Base-by-base conservation (phyloP, 2,329 filamentous ascomycete genomes). In the Ophiocordyceps camponoti-floridani region DNA sequence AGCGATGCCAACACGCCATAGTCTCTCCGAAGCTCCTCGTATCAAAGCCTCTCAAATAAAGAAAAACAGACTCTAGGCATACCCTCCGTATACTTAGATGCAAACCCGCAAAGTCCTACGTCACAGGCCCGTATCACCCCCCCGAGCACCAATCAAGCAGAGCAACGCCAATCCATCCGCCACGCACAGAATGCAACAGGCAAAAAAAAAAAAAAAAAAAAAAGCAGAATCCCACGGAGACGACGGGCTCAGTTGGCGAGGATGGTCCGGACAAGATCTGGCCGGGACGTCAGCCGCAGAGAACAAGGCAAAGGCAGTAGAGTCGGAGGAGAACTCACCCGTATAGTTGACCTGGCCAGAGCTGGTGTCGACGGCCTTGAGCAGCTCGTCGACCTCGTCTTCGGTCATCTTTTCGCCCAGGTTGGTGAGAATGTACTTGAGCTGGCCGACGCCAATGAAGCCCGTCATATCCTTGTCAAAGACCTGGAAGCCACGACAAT, bases 381-480 rank as follows among this genome's bases (percentile, higher is more conserved):
- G 79, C 60, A 98, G 75, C 74, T 98, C 91, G 63, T 96, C 89
- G 43, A 98, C 91, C 72, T 98, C 91, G 51, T 96, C 91, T 57
- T 98, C 89, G 49, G 83, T 85, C 87, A 98, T 95, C 75, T 96
- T 96, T 80, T 98, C 91, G 57, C 91, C 91, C 56, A 98, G 68
- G 62, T 96, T 96, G 46, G 91, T 98, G 58, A 98, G 68, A 62
- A 98, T 89, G 69, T 98, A 98, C 67, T 94, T 84, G 64, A 98
- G 76, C 69, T 98, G 91, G 47, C 91, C 91, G 51, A 96, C 89
- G 46, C 89, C 91, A 61, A 98, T 96, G 65, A 88, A 95, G 44
- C 91, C 91, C 48, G 87, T 94, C 78, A 94, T 83, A 63, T 98
- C 91, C 69, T 98, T 98, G 68, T 98, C 91, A 57, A 98, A 98